Base-by-base conservation (phyloP, 1,284 basidiomycete genomes). In the Acaromyces ingoldii region DNA sequence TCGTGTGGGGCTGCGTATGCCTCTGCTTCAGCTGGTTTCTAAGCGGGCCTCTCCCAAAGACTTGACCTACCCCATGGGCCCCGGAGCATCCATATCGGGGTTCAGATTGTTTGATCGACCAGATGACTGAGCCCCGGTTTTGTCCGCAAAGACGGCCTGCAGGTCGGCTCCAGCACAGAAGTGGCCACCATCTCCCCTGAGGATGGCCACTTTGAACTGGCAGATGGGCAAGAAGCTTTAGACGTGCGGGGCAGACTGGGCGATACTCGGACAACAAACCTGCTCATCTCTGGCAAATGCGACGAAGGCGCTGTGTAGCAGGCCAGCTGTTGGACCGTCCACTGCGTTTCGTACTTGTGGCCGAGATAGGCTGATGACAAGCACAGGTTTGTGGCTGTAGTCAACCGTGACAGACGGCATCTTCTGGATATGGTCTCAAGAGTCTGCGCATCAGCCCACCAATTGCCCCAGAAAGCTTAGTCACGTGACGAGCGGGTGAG, bases 211-310 rank as follows among this genome's bases (percentile, higher is more conserved):
- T 25, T 19, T 22, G 17, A 40, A 40, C 38, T 40, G 17, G 13
- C 9, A 34, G 33, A 34, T 11, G 19, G 13, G 11, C 13, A 34
- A n/a, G 19, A 34, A n/a, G 13, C 13, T 34, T 34, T 19, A 34
- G 13, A 34, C 13, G 13, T 34, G 13, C 13, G 34, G 15, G 33
- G 33, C 10, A 19, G 43, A 33, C n/a, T 9, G n/a, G 26, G 15
- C 13, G 24, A 11, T 28, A n/a, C 26, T 13, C 13, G 15, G 28
- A 13, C 21, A 37, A 41, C 39, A 17, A 33, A 38, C 46, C 33
- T 49, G n/a, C 11, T 25, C 48, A 7, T 25, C 38, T 21, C 38
- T 40, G 17, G 39, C 48, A 43, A 50, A 40, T 7, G 21, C 17
- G 7, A 40, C 28, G 17, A 40, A 40, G 7, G 38, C 38, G 9